Base-by-base conservation (phyloP, 2,329 filamentous ascomycete genomes). In the Ceratocystis cubensis region DNA sequence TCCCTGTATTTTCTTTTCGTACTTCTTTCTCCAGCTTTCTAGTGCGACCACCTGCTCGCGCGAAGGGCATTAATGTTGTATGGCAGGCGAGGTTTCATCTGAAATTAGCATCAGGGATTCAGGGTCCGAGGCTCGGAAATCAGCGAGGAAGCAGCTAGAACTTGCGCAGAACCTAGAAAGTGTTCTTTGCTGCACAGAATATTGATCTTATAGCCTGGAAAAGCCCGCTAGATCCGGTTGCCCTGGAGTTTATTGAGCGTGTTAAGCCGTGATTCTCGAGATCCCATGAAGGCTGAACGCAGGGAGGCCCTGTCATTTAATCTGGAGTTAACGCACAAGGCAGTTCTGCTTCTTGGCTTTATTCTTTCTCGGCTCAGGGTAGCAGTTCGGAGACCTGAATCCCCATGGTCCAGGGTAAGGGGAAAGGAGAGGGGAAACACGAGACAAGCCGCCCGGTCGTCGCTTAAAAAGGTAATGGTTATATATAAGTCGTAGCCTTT, bases 51-150 rank as follows among this genome's bases (percentile, higher is more conserved):
- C 28, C 53, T n/a, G 3, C 25, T 20, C 37, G 17, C 53, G 15
- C 7, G 10, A 33, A 30, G 53, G 53, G 53, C 53, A 62, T 62
- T 25, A 44, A 62, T 20, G 33, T 25, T 46, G 22, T 33, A 59
- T 59, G 5, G 28, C 53, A 59, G n/a, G 28, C 62, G n/a, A 56
- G 28, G 62, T 64, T 50, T 56, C 62, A 64, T 64, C 46, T 50
- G 45, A 56, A 64, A 64, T 64, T 17, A 64, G 7, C 28, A n/a
- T 48, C 53, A 59, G n/a, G 62, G 61, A 28, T 56, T 15, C 25
- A 53, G 62, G 15, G 28, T 50, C 46, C 25, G 22, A 44, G 22
- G 22, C 44, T 59, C 15, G 28, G 15, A 33, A 59, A 59, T 28
- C 13, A 59, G 28, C 28, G 3, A n/a, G 7, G 25, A 59, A 59